Conservation (phyloP, 768 basidiomycete species). For the Serpula lacrymans region DNA sequence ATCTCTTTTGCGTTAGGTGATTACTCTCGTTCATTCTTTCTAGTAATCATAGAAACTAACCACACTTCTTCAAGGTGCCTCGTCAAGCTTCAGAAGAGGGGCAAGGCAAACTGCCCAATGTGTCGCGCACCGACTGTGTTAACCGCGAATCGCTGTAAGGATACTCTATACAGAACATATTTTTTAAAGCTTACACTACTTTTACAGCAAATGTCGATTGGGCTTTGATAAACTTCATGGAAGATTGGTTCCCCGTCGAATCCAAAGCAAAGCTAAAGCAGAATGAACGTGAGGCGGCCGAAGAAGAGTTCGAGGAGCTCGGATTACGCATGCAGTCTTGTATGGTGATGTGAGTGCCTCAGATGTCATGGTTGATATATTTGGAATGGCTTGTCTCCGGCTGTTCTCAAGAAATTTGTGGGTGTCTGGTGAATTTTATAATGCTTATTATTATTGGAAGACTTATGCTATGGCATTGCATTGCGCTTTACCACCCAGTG, state of each 20-base stretch:
- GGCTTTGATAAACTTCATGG: slow-evolving; percentile 81
- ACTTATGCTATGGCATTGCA: no score
- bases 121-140: slow-evolving; percentile 79
- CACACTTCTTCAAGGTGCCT: slow-evolving; percentile 48
- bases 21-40: neutral
- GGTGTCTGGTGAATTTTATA: no score
- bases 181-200: neutral
- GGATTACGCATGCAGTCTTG: slow-evolving; percentile 45
- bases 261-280: slow-evolving; percentile 66
- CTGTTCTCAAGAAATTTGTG: no score
- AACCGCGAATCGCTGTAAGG: slow-evolving; percentile 71
- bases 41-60: neutral
- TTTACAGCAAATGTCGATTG: slow-evolving; percentile 70
- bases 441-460: no score
- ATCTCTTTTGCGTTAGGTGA: slow-evolving; percentile 71
- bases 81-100: slow-evolving; percentile 88
- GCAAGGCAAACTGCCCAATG: slow-evolving; percentile 74
- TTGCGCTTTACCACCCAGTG: no score
- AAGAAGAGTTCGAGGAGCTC: slow-evolving; percentile 65
- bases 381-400: no score
- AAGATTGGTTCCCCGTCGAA: slow-evolving; percentile 90
- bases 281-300: slow-evolving; percentile 71
- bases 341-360: slow-evolving; percentile 39
- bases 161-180: neutral
- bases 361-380: no score